Percentiles rank a stretch among this genome's conserved stretches.
phyloP scores from a whole-genome alignment of 202 grass and related monocot genomes.

The Schoenoplectus triqueter region DNA sequence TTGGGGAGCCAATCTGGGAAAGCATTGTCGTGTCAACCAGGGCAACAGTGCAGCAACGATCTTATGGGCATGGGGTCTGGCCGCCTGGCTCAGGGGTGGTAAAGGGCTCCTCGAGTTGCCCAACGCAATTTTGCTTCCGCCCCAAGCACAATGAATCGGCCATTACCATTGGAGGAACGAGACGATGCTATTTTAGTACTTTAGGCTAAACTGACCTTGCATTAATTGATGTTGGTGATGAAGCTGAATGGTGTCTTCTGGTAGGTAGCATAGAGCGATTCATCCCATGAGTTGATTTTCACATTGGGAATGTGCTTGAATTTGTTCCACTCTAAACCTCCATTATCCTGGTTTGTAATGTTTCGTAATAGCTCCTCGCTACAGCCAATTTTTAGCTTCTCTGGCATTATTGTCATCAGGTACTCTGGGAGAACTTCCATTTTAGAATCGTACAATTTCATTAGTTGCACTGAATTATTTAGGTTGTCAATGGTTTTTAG shows the following conservation, averaged over 20 bases:
- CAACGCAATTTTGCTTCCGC: conserved; percentile 9
- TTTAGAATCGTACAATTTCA: conserved; percentile 3
- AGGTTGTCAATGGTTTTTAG: conserved; percentile 10
- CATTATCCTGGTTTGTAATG: neutral
- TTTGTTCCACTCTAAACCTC: conserved; percentile 22
- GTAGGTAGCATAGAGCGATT: neutral
- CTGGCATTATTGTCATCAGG: conserved; percentile 3
- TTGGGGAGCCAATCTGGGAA: conserved; percentile 50
- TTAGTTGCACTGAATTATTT: neutral
- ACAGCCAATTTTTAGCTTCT: conserved; percentile 28
- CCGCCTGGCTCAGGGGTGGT: conserved; percentile 40
- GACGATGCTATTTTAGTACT: conserved; percentile 43
- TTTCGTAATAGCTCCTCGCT: conserved; percentile 23
- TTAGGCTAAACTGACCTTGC: too few relatives aligned
- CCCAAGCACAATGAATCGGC: conserved; percentile 31
- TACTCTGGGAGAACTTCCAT: conserved; percentile 20
- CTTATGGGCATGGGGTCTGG: conserved; percentile 25
- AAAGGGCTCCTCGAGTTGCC: conserved; percentile 43
- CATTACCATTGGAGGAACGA: conserved; percentile 40
- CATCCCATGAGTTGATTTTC: too few relatives aligned
- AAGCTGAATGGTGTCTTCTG: conserved; percentile 5
- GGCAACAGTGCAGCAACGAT: conserved; percentile 31
- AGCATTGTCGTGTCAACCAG: conserved; percentile 23
- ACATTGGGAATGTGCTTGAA: too few relatives aligned
- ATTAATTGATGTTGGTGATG: too few relatives aligned